Evolutionary conservation across 345 rosid species (phyloP), one percentile per base, ranked within the genome.

Genomic region (Murraya koenigii): DNA sequence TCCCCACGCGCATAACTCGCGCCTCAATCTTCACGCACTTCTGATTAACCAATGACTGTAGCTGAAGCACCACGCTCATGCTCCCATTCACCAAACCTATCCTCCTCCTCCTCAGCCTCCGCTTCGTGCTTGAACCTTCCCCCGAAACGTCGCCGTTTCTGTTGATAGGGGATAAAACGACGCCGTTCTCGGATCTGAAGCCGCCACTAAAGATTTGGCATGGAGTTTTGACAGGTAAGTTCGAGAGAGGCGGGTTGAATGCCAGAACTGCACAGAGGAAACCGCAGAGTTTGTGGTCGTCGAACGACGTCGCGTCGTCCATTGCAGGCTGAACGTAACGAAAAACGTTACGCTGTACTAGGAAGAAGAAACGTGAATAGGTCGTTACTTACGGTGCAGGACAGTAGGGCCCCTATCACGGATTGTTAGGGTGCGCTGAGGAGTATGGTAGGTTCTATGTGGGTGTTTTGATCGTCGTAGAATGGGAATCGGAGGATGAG

Each of bases 71-170:
- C 22, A 92, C 92, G 79, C 98, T 93, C 8, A 86, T 39, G 80
- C 99, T 93, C 59, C 98, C 97, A 54, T 92, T 84, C 71, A 92
- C 95, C 89, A 88, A 72, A 2, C 98, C 99, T 8, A 91, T 76
- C 85, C 84, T 87, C 86, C 85, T 84, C 63, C 71, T 72, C 83
- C 38, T 82, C 80, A 81, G 77, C 83, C 66, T 87, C 71, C 71
- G 80, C 76, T 52, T 41, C 25, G 8, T 39, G 17, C 26, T 60
- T 1, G 69, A 56, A 44, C 60, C 32, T 22, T 49, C 49, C 7
- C 30, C 25, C 49, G 49, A 44, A 74, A 70, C 32, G 14, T 4
- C 80, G 44, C 20, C 63, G 22, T 33, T 61, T 52, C 1, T 23
- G 1, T 49, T 75, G 69, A 86, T 61, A 1, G 84, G 75, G 26